phyloP scores from a whole-genome alignment of 1,284 basidiomycete genomes.

The Lentinus polychrous region DNA sequence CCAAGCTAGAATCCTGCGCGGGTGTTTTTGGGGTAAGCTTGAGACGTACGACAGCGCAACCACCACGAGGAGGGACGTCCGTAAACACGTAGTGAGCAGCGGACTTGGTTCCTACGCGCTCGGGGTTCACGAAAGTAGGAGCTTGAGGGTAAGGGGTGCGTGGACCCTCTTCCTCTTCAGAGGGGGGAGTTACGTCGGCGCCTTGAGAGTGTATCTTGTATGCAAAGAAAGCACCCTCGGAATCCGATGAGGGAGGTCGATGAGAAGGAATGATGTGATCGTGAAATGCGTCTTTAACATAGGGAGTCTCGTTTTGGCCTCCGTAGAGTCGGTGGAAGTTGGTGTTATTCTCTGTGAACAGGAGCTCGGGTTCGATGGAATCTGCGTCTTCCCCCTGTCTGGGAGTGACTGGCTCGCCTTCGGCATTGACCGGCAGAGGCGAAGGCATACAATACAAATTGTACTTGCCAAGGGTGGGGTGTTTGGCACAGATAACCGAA shows the following conservation, averaged over 20 bases:
- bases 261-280: conserved; percentile 90
- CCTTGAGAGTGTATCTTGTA: conserved; percentile 40
- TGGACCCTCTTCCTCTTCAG: conserved; percentile 36
- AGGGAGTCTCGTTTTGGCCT: conserved; percentile 76
- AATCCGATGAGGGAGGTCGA: conserved; percentile 43
- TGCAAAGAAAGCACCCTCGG: conserved; percentile 31
- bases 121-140: conserved; percentile 75
- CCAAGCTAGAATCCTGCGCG: conserved; percentile 70
- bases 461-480: conserved; percentile 69
- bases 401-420: conserved; percentile 44
- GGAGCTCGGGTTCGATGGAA: conserved; percentile 71
- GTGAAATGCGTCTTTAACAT: conserved; percentile 98
- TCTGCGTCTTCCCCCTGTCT: conserved; percentile 56
- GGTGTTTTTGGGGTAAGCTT: conserved; percentile 82
- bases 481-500: conserved; percentile 66
- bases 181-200: conserved; percentile 20
- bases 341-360: conserved; percentile 97
- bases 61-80: conserved; percentile 85
- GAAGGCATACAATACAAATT: conserved; percentile 89
- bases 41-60: conserved; percentile 91
- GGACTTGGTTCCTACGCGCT: conserved; percentile 85
- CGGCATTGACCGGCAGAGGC: conserved; percentile 80
- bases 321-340: conserved; percentile 91
- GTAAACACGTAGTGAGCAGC: conserved; percentile 88
- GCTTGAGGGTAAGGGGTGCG: conserved; percentile 49